phyloP scores from a whole-genome alignment of 2,329 filamentous ascomycete genomes.

The Monosporascus sp. region DNA sequence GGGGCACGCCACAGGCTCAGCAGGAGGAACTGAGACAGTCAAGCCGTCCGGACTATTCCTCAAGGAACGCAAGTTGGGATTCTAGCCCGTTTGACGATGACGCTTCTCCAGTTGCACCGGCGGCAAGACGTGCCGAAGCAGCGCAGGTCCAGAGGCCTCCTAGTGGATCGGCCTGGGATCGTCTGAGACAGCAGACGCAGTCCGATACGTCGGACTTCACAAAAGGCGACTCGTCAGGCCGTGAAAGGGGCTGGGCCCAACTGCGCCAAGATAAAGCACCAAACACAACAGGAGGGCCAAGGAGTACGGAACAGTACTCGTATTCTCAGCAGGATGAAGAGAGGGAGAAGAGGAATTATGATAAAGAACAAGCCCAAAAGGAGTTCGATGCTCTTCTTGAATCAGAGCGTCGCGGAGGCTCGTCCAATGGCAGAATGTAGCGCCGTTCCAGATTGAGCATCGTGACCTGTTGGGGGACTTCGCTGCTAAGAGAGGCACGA shows the following conservation, averaged over 20 bases:
- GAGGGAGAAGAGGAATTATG: conserved; percentile 27
- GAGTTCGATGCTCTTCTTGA: conserved; percentile 47
- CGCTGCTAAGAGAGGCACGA: neutral
- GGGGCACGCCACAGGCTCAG: neutral
- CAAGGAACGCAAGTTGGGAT: conserved; percentile 10
- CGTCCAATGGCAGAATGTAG: neutral
- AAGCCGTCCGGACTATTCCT: neutral
- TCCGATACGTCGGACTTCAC: conserved; percentile 12
- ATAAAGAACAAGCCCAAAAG: conserved; percentile 41
- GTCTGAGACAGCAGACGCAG: conserved; percentile 33
- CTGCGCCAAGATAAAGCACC: conserved; percentile 19
- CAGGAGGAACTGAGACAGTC: conserved; percentile 1
- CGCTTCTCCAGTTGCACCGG: conserved; percentile 36
- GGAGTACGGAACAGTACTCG: conserved; percentile 25
- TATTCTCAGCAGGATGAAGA: conserved; percentile 33
- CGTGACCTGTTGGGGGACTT: neutral
- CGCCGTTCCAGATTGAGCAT: neutral
- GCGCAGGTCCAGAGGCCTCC: conserved; percentile 11
- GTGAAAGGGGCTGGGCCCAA: conserved; percentile 21
- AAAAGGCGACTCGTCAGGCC: conserved; percentile 21
- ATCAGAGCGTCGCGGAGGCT: conserved; percentile 29
- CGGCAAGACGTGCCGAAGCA: conserved; percentile 16
- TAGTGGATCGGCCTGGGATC: conserved; percentile 38
- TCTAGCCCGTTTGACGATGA: conserved; percentile 18
- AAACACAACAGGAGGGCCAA: conserved; percentile 10